Conservation (phyloP, 2,329 filamentous ascomycete genomes). For the Colletotrichum sp. region DNA sequence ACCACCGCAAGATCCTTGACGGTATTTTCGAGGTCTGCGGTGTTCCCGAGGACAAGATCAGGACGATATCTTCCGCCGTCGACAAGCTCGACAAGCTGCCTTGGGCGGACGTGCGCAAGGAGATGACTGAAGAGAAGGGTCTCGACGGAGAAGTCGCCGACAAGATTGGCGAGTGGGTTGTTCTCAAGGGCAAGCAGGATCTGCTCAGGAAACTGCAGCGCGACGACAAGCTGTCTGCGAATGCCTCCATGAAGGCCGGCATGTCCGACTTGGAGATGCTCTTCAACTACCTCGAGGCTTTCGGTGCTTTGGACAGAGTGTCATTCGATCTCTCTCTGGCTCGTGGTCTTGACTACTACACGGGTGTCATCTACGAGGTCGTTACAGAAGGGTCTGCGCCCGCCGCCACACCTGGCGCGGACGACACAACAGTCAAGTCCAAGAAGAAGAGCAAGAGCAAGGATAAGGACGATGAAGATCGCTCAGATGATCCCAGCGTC, state of each 20-base stretch:
- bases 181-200: slow-evolving; percentile 76
- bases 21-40: slow-evolving; percentile 92
- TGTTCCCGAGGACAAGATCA: slow-evolving; percentile 85
- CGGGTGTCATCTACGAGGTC: slow-evolving; percentile 88
- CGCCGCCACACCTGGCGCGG: slow-evolving; percentile 40
- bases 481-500: slow-evolving; percentile 79
- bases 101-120: slow-evolving; percentile 87
- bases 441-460: slow-evolving; percentile 58
- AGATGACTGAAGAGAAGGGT: slow-evolving; percentile 94
- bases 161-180: slow-evolving; percentile 85
- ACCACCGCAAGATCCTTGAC: slow-evolving; percentile 93
- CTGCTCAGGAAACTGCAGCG: slow-evolving; percentile 73
- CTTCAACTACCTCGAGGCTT: slow-evolving; percentile 82
- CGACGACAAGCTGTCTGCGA: slow-evolving; percentile 72
- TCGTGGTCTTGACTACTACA: slow-evolving; percentile 84
- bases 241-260: slow-evolving; percentile 78
- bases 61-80: slow-evolving; percentile 89
- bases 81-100: slow-evolving; percentile 95
- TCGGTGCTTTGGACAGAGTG: slow-evolving; percentile 73
- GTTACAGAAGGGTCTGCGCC: slow-evolving; percentile 80
- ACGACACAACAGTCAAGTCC: slow-evolving; percentile 39
- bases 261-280: slow-evolving; percentile 82
- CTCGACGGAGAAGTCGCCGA: slow-evolving; percentile 79
- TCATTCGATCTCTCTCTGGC: slow-evolving; percentile 92
- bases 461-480: slow-evolving; percentile 64